Percentiles rank a stretch among this genome's conserved stretches.
These are phyloP conservation scores for Myxozyma kluyveri DNA, from an alignment of 805 yeast species.

Conservation along the genomic window DNA sequence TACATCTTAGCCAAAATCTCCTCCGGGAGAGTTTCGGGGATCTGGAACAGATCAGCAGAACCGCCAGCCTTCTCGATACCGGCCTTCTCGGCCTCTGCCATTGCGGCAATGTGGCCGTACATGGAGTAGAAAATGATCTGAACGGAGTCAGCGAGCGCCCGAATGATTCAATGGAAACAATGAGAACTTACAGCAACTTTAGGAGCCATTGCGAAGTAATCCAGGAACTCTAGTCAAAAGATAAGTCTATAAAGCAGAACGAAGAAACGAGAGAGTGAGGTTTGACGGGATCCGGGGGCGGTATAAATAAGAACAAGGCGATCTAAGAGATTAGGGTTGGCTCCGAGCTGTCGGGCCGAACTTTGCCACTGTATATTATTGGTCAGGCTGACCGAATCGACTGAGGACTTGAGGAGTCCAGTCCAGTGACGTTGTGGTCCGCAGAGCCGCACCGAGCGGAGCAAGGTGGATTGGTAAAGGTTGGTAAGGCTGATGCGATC, in stretches of 20 bases:
- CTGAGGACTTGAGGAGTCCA: no score
- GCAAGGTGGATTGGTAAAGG: no score
- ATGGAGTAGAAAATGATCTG: slow-evolving; percentile 63
- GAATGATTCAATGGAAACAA: no score
- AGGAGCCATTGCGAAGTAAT: slow-evolving; percentile 21
- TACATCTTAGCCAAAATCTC: slow-evolving; percentile 56
- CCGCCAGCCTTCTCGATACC: slow-evolving; percentile 73
- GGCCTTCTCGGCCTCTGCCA: slow-evolving; percentile 65
- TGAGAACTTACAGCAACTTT: slow-evolving; percentile 29
- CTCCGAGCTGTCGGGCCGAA: no score
- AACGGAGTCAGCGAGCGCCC: neutral
- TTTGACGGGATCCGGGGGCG: neutral
- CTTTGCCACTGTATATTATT: slow-evolving; percentile 1
- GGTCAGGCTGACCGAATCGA: neutral
- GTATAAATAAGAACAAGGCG: neutral
- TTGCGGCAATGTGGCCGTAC: slow-evolving; percentile 68
- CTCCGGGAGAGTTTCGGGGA: slow-evolving; percentile 69
- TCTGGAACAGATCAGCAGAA: slow-evolving; percentile 65
- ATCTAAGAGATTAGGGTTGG: no score
- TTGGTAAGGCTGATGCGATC: no score
- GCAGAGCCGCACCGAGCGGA: no score
- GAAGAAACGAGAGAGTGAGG: neutral
- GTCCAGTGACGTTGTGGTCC: no score
- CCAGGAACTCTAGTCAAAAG: no score
- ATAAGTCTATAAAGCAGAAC: neutral